Conservation (phyloP, 129 eudicot species). For the Flaveria trinervia region DNA sequence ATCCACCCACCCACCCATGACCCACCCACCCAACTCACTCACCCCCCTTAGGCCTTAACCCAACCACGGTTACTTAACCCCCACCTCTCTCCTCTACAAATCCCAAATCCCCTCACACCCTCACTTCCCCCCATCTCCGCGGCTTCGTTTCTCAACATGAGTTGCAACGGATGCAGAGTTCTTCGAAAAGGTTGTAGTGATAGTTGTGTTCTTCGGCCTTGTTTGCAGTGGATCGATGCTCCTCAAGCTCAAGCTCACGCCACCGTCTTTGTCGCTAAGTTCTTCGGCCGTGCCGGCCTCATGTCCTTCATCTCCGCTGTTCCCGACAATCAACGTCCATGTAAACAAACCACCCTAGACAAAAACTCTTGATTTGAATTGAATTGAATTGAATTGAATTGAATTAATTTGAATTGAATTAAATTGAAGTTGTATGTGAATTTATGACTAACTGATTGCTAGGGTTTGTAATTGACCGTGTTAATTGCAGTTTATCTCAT, state of each 20-base stretch:
- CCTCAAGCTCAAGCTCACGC: conserved; percentile 84
- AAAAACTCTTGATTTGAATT: not conserved
- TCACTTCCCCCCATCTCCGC: conserved; percentile 11
- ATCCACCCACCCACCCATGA: conserved; percentile 43
- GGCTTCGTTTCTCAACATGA: conserved; percentile 44
- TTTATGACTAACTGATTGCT: not conserved
- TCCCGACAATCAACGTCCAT: conserved; percentile 62
- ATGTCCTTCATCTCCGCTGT: conserved; percentile 84
- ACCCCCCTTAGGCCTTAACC: conserved; percentile 33
- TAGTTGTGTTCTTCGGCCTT: conserved; percentile 69
- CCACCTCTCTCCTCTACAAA: conserved; percentile 26
- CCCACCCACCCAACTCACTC: conserved; percentile 14
- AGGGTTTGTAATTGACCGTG: not conserved
- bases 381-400: not conserved
- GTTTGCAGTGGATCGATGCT: conserved; percentile 78
- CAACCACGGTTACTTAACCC: conserved; percentile 27
- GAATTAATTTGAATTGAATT: not conserved
- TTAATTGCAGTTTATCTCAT: too few relatives aligned
- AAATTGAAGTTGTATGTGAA: not conserved
- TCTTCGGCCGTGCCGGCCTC: conserved; percentile 92
- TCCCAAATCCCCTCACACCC: conserved; percentile 19
- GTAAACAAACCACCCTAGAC: conserved; percentile 23
- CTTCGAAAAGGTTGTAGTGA: conserved; percentile 94
- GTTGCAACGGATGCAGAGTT: conserved; percentile 94
- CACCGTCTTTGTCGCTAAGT: conserved; percentile 82